Evolutionary conservation across 2,329 filamentous ascomycete species (phyloP).

Genomic region (Pyricularia pennisetigena): DNA sequence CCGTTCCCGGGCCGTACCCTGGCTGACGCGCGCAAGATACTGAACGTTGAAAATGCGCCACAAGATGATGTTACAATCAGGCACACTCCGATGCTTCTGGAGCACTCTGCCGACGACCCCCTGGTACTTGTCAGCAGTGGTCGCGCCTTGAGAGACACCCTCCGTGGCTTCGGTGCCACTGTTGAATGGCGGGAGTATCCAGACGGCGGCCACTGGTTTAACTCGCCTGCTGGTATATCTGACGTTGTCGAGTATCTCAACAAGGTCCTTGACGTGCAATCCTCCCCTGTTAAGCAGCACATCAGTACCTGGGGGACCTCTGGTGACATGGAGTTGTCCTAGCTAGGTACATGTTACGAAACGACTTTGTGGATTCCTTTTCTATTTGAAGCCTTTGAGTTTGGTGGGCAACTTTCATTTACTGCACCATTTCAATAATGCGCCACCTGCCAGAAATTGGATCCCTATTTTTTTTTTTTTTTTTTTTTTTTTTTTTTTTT

Average conservation of each 20-base stretch:
- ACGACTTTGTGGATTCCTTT: too few relatives aligned
- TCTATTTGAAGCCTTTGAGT: too few relatives aligned
- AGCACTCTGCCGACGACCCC: constrained; percentile 33
- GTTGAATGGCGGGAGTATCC: constrained; percentile 31
- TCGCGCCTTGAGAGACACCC: constrained; percentile 19
- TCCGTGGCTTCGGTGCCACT: constrained; percentile 25
- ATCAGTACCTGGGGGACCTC: neutral
- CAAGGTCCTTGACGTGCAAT: neutral
- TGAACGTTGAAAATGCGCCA: constrained; percentile 15
- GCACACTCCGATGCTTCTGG: constrained; percentile 31
- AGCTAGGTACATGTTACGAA: neutral
- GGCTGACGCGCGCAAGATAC: constrained; percentile 19
- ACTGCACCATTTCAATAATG: too few relatives aligned
- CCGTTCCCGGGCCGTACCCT: constrained; percentile 23
- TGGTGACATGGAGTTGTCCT: neutral
- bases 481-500: too few relatives aligned
- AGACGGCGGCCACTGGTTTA: constrained; percentile 32
- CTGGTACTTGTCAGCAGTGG: constrained; percentile 27
- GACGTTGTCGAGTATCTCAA: constrained; percentile 17
- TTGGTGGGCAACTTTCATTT: too few relatives aligned
- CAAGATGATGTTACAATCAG: constrained; percentile 19
- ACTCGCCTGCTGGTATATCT: constrained; percentile 30
- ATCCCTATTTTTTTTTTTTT: too few relatives aligned
- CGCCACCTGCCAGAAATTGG: too few relatives aligned
- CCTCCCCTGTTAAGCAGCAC: neutral